Percentiles rank a stretch among this genome's conserved stretches.
Conservation (phyloP, 306 rosid species). For the Vigna nakashimae region DNA sequence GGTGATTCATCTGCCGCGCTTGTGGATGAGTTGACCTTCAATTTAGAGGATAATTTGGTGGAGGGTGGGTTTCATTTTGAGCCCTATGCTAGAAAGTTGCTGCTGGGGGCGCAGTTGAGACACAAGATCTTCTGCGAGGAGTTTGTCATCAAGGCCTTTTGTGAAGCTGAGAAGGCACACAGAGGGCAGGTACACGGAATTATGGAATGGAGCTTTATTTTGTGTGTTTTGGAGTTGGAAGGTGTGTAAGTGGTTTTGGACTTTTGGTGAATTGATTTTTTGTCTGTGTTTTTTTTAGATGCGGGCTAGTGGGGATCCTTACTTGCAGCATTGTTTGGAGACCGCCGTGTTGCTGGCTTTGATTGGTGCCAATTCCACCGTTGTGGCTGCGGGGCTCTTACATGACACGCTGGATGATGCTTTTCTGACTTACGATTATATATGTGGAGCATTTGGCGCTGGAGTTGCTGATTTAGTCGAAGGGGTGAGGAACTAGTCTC, state of each 20-base stretch:
- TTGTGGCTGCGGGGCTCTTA: conserved; percentile 97
- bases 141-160: conserved; percentile 87
- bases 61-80: conserved; percentile 63
- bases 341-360: conserved; percentile 90
- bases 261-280: conserved; percentile 29
- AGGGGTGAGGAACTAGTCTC: conserved; percentile 71
- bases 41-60: conserved; percentile 68
- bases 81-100: conserved; percentile 80
- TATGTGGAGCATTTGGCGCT: conserved; percentile 72
- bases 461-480: conserved; percentile 90
- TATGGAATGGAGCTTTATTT: not conserved
- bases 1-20: conserved; percentile 53
- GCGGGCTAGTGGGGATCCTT: conserved; percentile 95
- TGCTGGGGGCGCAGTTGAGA: conserved; percentile 76
- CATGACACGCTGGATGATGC: conserved; percentile 96
- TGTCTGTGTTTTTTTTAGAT: conserved; percentile 51
- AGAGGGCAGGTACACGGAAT: conserved; percentile 80
- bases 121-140: conserved; percentile 87
- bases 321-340: conserved; percentile 95
- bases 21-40: conserved; percentile 85
- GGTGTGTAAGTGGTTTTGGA: conserved; percentile 5
- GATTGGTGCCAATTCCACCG: conserved; percentile 89
- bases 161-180: conserved; percentile 94
- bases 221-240: not conserved
- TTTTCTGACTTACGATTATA: conserved; percentile 70